Conservation (phyloP, 2,329 filamentous ascomycete genomes). For the Volutella citrinella region DNA sequence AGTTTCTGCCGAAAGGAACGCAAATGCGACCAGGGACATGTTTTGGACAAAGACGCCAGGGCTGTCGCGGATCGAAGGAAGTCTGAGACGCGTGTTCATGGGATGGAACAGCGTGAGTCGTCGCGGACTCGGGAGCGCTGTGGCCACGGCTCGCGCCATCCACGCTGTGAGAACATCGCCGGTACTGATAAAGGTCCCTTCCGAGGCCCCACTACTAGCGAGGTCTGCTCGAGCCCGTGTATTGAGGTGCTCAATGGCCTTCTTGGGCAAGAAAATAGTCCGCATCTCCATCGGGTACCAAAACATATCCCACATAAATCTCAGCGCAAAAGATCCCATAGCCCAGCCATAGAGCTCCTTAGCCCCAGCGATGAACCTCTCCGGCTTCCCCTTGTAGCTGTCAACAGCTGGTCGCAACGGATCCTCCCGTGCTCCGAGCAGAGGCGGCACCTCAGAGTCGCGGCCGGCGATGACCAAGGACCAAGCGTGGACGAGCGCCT, state of each 20-base stretch:
- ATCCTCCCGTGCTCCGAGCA: no score
- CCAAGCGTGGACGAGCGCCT: no score
- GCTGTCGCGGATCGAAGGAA: slow-evolving; percentile 13
- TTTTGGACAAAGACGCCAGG: slow-evolving; percentile 27
- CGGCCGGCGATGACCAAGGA: no score
- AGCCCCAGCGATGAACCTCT: no score
- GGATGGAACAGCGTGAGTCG: slow-evolving; percentile 22
- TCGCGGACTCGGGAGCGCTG: slow-evolving; percentile 9
- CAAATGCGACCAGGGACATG: slow-evolving; percentile 18
- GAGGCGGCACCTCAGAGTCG: no score
- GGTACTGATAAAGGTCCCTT: slow-evolving; percentile 40
- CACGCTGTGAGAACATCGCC: slow-evolving; percentile 44
- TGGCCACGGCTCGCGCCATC: slow-evolving; percentile 26
- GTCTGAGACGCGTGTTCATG: slow-evolving; percentile 24
- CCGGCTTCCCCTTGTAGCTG: no score
- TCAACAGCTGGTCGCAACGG: no score
- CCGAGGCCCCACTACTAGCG: not conserved
- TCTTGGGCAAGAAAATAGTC: slow-evolving; percentile 37
- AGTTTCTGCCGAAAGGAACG: slow-evolving; percentile 20
- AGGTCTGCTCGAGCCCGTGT: slow-evolving; percentile 4
- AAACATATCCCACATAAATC: slow-evolving; percentile 32
- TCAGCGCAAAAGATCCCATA: no score
- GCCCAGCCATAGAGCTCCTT: no score
- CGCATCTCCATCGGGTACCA: slow-evolving; percentile 30
- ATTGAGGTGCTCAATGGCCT: slow-evolving; percentile 4